Base-by-base conservation (phyloP, 768 basidiomycete genomes). In the Termitomyces sp. region DNA sequence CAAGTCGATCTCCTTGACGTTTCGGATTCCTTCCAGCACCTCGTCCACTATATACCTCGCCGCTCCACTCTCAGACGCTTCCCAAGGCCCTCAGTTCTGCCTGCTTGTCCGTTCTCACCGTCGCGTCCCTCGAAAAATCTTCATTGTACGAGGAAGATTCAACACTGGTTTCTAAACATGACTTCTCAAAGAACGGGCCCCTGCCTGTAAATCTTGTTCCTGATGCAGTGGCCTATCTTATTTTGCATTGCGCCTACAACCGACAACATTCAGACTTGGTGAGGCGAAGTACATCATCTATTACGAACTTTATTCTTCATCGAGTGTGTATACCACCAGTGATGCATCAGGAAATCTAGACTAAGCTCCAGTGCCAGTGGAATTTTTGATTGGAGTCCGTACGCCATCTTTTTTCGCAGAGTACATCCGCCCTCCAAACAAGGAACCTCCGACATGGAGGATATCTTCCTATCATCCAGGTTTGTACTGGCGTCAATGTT, bases 91-190 rank as follows among this genome's bases (percentile, higher is more conserved):
- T 26, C 26, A 26, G 30, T 30, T 5, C 28, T 28, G 30, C 30
- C 6, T 30, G 30, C 30, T 30, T 30, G 30, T 30, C 30, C 6
- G 30, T 30, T 30, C 6, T 6, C 30, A 30, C 6, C 30, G 30
- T 28, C 28, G 28, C 28, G 28, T 28, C 28, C 28, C 6, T 7
- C 83, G 4, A 26, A 87, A 86, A 33, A 33, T 10, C 33, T 10
- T 10, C 33, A 12, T 16, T 36, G 36, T 38, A 42, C 40, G n/a
- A 42, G 20, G n/a, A n/a, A 42, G 40, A 20, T 42, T 13, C n/a
- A 40, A 18, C 18, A 8, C 40, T 7, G 1, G 40, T n/a, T 6
- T 18, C 40, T 9, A n/a, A 40, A 18, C n/a, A n/a, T 40, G 40
- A 18, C 3, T 40, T 7, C 18, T 40, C 18, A 7, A 9, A 4